Base-by-base conservation (phyloP, 1,284 basidiomycete genomes). In the Fomitopsis schrenkii region DNA sequence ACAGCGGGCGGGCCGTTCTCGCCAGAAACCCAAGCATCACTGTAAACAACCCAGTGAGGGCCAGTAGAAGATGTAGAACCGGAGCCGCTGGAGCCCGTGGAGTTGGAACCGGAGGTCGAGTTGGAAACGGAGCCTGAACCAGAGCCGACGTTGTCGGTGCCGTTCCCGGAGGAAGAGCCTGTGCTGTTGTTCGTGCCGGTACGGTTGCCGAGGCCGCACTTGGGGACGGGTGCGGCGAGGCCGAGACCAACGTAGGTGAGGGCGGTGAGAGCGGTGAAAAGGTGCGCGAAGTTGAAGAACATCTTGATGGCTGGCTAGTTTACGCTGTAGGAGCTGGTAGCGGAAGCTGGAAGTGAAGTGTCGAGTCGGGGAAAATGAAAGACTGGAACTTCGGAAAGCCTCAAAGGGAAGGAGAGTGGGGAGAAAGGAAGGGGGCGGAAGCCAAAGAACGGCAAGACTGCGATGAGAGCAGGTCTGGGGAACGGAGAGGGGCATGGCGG, bases 1-100 rank as follows among this genome's bases (percentile, higher is more conserved):
- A 75, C 62, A 50, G 71, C 54, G 55, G 79, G 79, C 38, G 75
- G 74, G 30, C 69, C 80, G 59, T 69, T 78, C 57, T 71, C 68
- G 26, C 78, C 73, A 60, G 74, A 70, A 3, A 78, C 71, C 66
- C 71, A 79, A 58, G 74, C 65, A 67, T 82, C 79, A 55, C 72
- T 72, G 66, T 82, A 81, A 6, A 75, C 70, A n/a, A 79, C 75
- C 54, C 76, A 83, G 61, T 76, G 77, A 33, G 81, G 80, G 19
- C 35, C 52, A 0, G 75, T 68, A 46, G 70, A 60, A 35, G 58
- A 50, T 30, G 71, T 14, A 68, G 70, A 33, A 33, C 30, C 8
- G 8, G 30, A 33, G 8, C 30, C 30, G 30, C 30, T 26, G 64
- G 71, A 36, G 68, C 71, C 46, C 65, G 68, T 59, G 17, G 59